These are phyloP conservation scores for Fusarium cicatricum DNA, from an alignment of 2,329 filamentous ascomycete genomes.

Conservation along the genomic window DNA sequence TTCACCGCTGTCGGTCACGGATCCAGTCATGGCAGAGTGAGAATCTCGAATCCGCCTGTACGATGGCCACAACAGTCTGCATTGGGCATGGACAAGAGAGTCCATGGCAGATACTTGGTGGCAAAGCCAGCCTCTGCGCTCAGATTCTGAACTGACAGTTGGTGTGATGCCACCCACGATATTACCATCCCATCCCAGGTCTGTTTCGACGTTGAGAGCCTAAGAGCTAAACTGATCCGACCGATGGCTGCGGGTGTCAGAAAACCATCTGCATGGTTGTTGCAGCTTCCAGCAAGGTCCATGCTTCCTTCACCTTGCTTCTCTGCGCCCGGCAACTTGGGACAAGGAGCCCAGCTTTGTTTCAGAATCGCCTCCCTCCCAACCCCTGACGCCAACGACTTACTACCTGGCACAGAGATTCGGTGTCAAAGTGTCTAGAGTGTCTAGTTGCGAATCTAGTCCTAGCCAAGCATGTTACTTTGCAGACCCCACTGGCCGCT, in stretches of 20 bases:
- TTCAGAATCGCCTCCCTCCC: conserved; percentile 24
- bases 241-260: too few species aligned
- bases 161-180: too few species aligned
- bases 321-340: conserved; percentile 15
- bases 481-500: background rate
- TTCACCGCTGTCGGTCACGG: too few species aligned
- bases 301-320: background rate
- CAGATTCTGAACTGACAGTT: background rate
- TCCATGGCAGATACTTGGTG: background rate
- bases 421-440: too few species aligned
- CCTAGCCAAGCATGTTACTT: background rate
- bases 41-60: too few species aligned
- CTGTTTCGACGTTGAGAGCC: too few species aligned
- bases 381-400: conserved; percentile 16
- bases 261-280: conserved; percentile 3
- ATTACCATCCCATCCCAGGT: too few species aligned
- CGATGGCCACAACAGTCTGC: too few species aligned
- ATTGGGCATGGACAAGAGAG: too few species aligned
- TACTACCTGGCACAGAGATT: conserved; percentile 18
- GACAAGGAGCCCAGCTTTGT: conserved; percentile 21
- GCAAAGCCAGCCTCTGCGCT: background rate
- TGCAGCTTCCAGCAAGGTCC: background rate
- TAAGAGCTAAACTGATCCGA: too few species aligned
- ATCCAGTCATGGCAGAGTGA: too few species aligned
- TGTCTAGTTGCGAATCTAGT: conserved; percentile 2